Percentiles rank a stretch among this genome's conserved stretches.
phyloP scores from a whole-genome alignment of 1,139 yeast genomes.

The Candida frijolesensis region DNA sequence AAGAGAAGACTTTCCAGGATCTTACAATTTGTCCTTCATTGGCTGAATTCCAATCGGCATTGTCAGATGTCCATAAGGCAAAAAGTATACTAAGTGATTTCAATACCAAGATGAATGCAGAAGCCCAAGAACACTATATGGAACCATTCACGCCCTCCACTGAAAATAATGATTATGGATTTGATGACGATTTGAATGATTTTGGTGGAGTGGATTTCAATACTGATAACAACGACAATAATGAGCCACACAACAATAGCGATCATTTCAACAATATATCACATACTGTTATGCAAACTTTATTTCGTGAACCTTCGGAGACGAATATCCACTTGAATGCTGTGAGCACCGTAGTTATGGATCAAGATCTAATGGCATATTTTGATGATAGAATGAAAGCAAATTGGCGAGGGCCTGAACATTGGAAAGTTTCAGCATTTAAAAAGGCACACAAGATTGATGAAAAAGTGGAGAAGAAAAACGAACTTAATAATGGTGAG shows the following conservation, averaged over 20 bases:
- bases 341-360: slow-evolving; percentile 44
- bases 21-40: slow-evolving; percentile 66
- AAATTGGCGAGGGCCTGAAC: slow-evolving; percentile 92
- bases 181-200: slow-evolving; percentile 28
- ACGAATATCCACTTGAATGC: slow-evolving; percentile 21
- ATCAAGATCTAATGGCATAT: slow-evolving; percentile 73
- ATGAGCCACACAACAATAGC: slow-evolving; percentile 18
- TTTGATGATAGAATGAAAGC: slow-evolving; percentile 70
- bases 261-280: slow-evolving; percentile 25
- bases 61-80: slow-evolving; percentile 60
- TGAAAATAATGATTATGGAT: slow-evolving; percentile 21
- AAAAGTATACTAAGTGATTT: slow-evolving; percentile 54
- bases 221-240: slow-evolving; percentile 19
- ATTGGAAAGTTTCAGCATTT: slow-evolving; percentile 80
- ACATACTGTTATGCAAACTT: slow-evolving; percentile 27
- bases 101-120: slow-evolving; percentile 31
- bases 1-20: slow-evolving; percentile 37
- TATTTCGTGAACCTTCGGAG: slow-evolving; percentile 22
- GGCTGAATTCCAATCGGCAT: slow-evolving; percentile 55
- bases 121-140: slow-evolving; percentile 7
- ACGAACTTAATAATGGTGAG: slow-evolving; percentile 5
- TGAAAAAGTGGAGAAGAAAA: slow-evolving; percentile 1
- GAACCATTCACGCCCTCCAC: slow-evolving; percentile 14
- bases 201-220: slow-evolving; percentile 21
- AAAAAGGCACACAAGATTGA: slow-evolving; percentile 29